Conservation (phyloP, 1,284 basidiomycete genomes). For the Cryptococcus sp. region DNA sequence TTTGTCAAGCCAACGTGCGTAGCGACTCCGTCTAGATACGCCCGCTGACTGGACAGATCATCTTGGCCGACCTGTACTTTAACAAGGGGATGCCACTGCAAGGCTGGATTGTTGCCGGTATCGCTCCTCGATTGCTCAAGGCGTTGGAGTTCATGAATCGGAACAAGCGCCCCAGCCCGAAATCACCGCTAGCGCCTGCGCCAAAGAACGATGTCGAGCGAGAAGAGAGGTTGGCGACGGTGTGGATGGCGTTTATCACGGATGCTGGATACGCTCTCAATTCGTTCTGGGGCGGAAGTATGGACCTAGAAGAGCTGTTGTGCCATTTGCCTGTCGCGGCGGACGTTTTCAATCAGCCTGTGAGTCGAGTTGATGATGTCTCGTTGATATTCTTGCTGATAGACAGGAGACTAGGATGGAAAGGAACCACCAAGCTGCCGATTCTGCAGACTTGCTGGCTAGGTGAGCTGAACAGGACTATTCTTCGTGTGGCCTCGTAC, state of each 20-base stretch:
- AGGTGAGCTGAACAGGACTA: too few species aligned
- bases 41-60: conserved; percentile 22
- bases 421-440: conserved; percentile 31
- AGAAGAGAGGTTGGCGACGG: conserved; percentile 34
- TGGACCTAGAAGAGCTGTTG: conserved; percentile 22
- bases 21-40: too few species aligned
- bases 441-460: conserved; percentile 21
- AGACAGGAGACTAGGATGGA: conserved; percentile 11
- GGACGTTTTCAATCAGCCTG: conserved; percentile 20
- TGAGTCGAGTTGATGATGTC: conserved; percentile 6
- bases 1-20: conserved; percentile 32
- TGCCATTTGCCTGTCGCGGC: conserved; percentile 25
- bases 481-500: not conserved
- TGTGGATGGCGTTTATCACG: conserved; percentile 33
- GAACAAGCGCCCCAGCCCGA: conserved; percentile 20
- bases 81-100: conserved; percentile 31
- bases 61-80: conserved; percentile 31
- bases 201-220: conserved; percentile 22
- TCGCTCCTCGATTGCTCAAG: conserved; percentile 28
- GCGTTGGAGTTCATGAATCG: conserved; percentile 31
- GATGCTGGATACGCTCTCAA: conserved; percentile 33
- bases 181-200: conserved; percentile 24
- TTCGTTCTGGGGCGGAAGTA: conserved; percentile 24
- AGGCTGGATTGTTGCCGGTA: conserved; percentile 29
- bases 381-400: not conserved